Base-by-base conservation (phyloP, 2,329 filamentous ascomycete genomes). In the Aspergillus hortae region DNA sequence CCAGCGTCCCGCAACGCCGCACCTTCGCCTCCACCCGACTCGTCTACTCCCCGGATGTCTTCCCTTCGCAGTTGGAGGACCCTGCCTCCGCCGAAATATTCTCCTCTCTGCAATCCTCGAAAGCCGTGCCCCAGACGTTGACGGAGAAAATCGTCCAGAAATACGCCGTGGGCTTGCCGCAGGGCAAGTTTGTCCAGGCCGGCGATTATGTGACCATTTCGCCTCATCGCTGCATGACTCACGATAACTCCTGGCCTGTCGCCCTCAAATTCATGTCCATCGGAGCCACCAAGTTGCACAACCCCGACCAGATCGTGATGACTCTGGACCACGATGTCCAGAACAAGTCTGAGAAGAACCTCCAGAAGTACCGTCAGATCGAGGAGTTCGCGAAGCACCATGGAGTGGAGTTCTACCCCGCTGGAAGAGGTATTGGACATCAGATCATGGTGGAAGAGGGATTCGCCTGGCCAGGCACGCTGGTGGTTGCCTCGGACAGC, bases 81-180 rank as follows among this genome's bases (percentile, higher is more conserved):
- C 70, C 80, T 2, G 64, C 73, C 4, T 75, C 90, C 14, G 83
- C 88, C 61, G 85, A 90, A 54, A 82, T 96, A 56, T 84, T 95
- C 58, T 84, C 87, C 38, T 86, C 89, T 32, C 81, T 87, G 65
- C 88, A 89, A 70, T 81, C 82, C 7, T 62, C 77, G 69, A 57
- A 59, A 40, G 56, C 60, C 36, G 57, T 62, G 9, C 82, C 89
- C 0, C 91, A 96, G 72, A 96, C 89, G 2, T 73, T 96, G 47
- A 94, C 89, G 2, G 92, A 96, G 70, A 96, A 96, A 78, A 96
- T 96, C 53, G 86, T 96, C 0, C 92, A 96, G 69, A 75, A 80
- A 14, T 87, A 95, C 70, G 81, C 90, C 0, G 79, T 91, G n/a
- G 89, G 86, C 9, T 80, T 96, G 1, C 73, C 88, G 1, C 70